Conservation (phyloP, 2,329 filamentous ascomycete species). For the Rhinocladiella similis region DNA sequence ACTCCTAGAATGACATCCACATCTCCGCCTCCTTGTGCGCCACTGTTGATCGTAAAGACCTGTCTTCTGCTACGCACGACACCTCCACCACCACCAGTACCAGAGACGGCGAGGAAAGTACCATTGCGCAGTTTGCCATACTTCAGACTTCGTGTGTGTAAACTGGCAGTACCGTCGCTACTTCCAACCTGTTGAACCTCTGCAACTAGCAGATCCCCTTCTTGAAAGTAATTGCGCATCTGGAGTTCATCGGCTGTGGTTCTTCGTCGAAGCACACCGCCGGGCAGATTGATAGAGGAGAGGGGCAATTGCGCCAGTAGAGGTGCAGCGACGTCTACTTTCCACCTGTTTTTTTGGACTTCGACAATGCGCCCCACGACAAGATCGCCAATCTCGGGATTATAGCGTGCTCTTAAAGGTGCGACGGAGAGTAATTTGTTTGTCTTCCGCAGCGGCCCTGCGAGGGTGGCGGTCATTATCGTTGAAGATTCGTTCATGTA, state of each 20-base stretch:
- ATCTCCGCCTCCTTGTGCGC: constrained; percentile 46
- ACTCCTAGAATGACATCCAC: constrained; percentile 89
- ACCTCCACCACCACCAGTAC: constrained; percentile 72
- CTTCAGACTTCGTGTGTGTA: constrained; percentile 87
- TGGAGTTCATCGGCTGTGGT: constrained; percentile 97
- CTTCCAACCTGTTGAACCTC: constrained; percentile 85
- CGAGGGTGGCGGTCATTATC: constrained; percentile 83
- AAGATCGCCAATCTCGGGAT: constrained; percentile 92
- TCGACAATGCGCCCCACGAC: constrained; percentile 92
- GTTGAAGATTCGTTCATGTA: constrained; percentile 54
- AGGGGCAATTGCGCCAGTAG: constrained; percentile 84
- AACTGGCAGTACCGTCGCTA: constrained; percentile 77
- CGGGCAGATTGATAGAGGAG: constrained; percentile 88
- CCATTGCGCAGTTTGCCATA: constrained; percentile 97
- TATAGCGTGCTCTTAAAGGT: constrained; percentile 88
- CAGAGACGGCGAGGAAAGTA: constrained; percentile 78
- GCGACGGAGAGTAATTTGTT: constrained; percentile 95
- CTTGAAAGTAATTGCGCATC: constrained; percentile 94
- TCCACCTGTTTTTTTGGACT: constrained; percentile 92
- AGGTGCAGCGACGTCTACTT: constrained; percentile 86
- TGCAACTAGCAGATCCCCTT: constrained; percentile 89
- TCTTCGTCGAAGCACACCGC: constrained; percentile 84
- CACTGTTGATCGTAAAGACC: constrained; percentile 71
- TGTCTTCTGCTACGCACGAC: constrained; percentile 83
- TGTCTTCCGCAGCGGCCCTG: constrained; percentile 85